Base-by-base conservation (phyloP, 306 rosid species). In the Quercus mongolica region DNA sequence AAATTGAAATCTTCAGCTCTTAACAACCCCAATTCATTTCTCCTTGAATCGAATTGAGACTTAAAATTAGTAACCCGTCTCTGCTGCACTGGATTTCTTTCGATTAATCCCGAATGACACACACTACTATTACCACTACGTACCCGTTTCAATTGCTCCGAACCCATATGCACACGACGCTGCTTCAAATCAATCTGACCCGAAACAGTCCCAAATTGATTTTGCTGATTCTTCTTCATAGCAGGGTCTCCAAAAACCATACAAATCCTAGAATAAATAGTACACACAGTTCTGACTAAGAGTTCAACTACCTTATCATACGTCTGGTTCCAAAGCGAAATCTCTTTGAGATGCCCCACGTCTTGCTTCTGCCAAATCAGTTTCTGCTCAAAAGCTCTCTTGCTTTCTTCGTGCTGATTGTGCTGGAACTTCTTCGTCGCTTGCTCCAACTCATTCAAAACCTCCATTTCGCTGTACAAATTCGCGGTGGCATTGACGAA, bases 261-360 rank as follows among this genome's bases (percentile, higher is more conserved):
- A 54, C 86, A 83, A 72, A 95, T 88, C 67, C 96, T 84, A 2
- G 96, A 95, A 76, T 89, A 93, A 67, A 95, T 79, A 5, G 99
- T 95, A 80, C 99, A 95, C 35, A 90, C 98, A 3, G 98, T 90
- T 78, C 99, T 90, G n/a, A 90, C 99, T 85, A 95, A 78, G 81
- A 95, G 80, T 77, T 95, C 99, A 74, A 95, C 96, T 74, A 93
- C 93, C 90, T 91, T 95, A 79, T 92, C 98, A 86, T 85, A 95
- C 0, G 90, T 90, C 85, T 93, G 94, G 79, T 91, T 90, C 99
- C 99, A 95, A 20, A 93, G 89, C 12, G 99, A 91, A 83, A 90
- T 46, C 30, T 95, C 94, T 86, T 88, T 88, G 6, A 95, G 92
- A 85, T 90, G 96, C 79, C 88, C 86, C 86, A 95, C 96, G 75